Base-by-base conservation (phyloP, 1,284 basidiomycete genomes). In the Kalmanozyma brasiliensis region DNA sequence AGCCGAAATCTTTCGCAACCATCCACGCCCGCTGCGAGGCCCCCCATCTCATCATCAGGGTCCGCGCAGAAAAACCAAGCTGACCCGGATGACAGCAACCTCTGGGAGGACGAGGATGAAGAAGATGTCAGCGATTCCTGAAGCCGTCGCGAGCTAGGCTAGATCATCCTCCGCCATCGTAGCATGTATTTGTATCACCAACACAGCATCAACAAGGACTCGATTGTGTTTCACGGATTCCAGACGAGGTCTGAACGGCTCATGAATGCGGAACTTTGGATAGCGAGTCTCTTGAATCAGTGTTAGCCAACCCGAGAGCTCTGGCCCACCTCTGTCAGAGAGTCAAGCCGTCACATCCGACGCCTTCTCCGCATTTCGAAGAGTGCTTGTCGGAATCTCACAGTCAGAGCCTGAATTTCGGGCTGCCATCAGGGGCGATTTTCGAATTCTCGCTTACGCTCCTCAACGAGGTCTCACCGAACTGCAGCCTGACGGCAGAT, bases 51-150 rank as follows among this genome's bases (percentile, higher is more conserved):
- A 32, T 13, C 30, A n/a, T 17, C 42, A 14, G 41, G 43, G 33
- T 17, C 17, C 14, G 16, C n/a, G 16, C 8, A 26, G 16, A 42
- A 29, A 16, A 34, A 17, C 13, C 35, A 52, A 23, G 22, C 52
- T 6, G 58, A 47, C 17, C 49, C 52, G 6, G 72, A 58, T 17
- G 74, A 67, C 30, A 59, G 45, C 17, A 66, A 75, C 35, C 53
- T 74, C 7, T 74, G 72, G 71, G 68, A 70, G 33, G 61, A 70
- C 32, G 61, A 56, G 26, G 67, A 61, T 2, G 59, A 62, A 19
- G 60, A 52, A 13, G 43, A 52, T n/a, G n/a, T n/a, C 2, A 44
- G 43, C n/a, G 30, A 40, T 20, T 48, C 36, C 1, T 41, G 34
- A 32, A 38, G 24, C 9, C 7, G 19, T 17, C 36, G 11, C n/a